Conservation (phyloP, 257 asterid species). For the Ehretia macrophylla region DNA sequence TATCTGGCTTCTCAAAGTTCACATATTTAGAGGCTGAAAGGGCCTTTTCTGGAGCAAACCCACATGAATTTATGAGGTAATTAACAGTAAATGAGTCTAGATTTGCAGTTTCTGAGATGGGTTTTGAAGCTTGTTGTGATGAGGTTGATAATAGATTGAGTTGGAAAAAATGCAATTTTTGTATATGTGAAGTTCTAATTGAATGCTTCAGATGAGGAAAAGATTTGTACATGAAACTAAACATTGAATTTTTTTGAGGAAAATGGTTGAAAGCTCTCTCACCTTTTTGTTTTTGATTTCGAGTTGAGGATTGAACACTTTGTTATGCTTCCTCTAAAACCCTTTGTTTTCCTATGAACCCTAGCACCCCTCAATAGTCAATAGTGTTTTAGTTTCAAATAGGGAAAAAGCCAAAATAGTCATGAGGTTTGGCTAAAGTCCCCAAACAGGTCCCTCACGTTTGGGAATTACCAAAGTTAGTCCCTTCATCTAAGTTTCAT, state of each 20-base stretch:
- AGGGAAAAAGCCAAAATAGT: too few relatives aligned
- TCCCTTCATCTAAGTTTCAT: too few relatives aligned
- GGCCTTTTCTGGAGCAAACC: conserved; percentile 26
- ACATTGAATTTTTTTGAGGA: neutral
- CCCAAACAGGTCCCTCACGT: too few relatives aligned
- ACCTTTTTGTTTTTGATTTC: neutral
- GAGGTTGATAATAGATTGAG: conserved; percentile 1
- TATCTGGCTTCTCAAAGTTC: conserved; percentile 7
- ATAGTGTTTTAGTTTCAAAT: too few relatives aligned
- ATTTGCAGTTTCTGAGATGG: neutral
- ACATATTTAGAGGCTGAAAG: conserved; percentile 19
- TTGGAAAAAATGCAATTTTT: neutral
- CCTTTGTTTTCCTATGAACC: too few relatives aligned
- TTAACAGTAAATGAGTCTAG: conserved; percentile 4
- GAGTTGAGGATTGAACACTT: neutral
- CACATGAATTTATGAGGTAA: conserved; percentile 19
- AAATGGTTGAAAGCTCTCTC: neutral
- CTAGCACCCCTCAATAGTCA: too few relatives aligned
- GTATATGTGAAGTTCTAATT: neutral
- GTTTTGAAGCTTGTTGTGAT: neutral
- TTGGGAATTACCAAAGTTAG: too few relatives aligned
- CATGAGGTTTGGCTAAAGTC: too few relatives aligned
- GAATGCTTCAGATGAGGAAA: neutral
- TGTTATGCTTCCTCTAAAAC: too few relatives aligned
- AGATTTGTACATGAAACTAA: conserved; percentile 3